Base-by-base conservation (phyloP, 1,284 basidiomycete species). In the Retiboletus flavoniger region DNA sequence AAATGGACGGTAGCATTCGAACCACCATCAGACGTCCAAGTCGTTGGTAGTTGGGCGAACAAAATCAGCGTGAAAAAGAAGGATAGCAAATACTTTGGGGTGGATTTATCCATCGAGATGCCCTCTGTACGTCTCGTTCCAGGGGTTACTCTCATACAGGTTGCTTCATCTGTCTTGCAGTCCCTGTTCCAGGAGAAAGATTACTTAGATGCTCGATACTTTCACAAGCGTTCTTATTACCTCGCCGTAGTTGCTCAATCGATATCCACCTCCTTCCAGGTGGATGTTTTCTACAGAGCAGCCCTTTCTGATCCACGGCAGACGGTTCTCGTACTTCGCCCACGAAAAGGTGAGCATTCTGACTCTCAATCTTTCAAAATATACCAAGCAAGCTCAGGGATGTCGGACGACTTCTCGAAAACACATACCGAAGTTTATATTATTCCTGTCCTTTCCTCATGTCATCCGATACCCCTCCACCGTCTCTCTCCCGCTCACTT, bases 151-250 rank as follows among this genome's bases (percentile, higher is more conserved):
- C 17, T 7, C 34, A 4, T 4, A 47, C 36, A 32, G 4, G 38
- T 43, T 55, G 13, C 40, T 56, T 41, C 51, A 57, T 17, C n/a
- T 14, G 42, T 42, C 24, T 58, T 57, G 4, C 63, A 93, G 85
- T 67, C 63, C 42, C 73, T 98, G 26, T 95, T 99, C 65, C 93
- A 97, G 74, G 91, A 95, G 62, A 99, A 98, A 70, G 96, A 99
- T 68, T 92, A 95, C 61, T 76, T 95, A 52, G 91, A 95, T 67
- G 84, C 85, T 34, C 84, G 97, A 17, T 95, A 92, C 72, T 95
- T 96, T 68, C 89, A 96, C 70, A 99, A 99, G 72, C 80, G 92
- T 41, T 89, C 92, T 0, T 95, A 90, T 69, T 99, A 95, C 73
- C 81, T 98, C 13, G 89, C 94, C 8, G 82, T 83, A 4, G 76